These are phyloP conservation scores for Halophytophthora batemanensis DNA, from an alignment of 352 stramenopile species.

Conservation along the genomic window DNA sequence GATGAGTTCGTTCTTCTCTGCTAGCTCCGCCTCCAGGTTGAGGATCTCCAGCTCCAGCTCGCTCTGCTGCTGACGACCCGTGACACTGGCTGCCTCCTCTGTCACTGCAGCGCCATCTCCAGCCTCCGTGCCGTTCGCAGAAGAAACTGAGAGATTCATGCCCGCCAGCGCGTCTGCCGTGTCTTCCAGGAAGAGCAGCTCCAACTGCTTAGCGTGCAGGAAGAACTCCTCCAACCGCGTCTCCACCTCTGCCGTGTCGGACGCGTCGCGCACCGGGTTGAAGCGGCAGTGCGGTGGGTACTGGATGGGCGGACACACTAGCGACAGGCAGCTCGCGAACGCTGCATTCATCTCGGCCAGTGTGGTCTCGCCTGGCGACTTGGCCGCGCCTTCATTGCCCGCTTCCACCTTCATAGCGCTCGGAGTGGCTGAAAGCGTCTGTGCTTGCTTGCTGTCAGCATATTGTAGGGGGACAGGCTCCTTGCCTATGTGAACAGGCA, in stretches of 20 bases:
- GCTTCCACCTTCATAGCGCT: too few relatives aligned
- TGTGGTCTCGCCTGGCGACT: constrained; percentile 30
- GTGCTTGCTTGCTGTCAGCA: too few relatives aligned
- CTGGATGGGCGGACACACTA: constrained; percentile 78
- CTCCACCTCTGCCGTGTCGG: constrained; percentile 73
- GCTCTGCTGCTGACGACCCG: constrained; percentile 25
- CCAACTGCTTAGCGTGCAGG: constrained; percentile 76
- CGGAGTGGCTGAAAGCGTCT: too few relatives aligned
- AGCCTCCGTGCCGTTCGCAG: background rate
- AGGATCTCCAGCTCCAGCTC: constrained; percentile 77
- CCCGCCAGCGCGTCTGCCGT: constrained; percentile 8
- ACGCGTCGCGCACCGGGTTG: constrained; percentile 78
- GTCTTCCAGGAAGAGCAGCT: constrained; percentile 68
- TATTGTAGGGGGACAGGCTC: too few relatives aligned
- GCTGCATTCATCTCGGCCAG: constrained; percentile 71
- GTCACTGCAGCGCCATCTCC: background rate
- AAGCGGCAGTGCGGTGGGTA: constrained; percentile 83
- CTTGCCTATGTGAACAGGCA: too few relatives aligned
- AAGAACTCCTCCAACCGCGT: constrained; percentile 74
- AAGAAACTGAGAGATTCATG: constrained; percentile 10
- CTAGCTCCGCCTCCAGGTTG: constrained; percentile 68
- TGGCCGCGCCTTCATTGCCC: too few relatives aligned
- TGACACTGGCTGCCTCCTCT: background rate
- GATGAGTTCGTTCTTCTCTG: constrained; percentile 83
- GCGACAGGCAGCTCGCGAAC: constrained; percentile 69